Conservation (phyloP, 306 rosid genomes). For the Citrullus amarus region DNA sequence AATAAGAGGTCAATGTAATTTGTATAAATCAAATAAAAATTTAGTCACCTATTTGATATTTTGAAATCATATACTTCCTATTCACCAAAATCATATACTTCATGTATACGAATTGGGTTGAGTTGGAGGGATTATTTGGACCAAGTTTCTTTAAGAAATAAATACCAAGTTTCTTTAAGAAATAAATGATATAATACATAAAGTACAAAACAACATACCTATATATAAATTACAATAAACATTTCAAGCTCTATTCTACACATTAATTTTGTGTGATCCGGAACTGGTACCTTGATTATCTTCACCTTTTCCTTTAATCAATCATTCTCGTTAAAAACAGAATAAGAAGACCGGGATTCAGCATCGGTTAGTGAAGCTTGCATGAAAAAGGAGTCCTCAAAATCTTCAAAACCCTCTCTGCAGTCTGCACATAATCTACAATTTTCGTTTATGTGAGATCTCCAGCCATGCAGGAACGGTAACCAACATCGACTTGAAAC, state of each 20-base stretch:
- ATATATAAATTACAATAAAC: background rate
- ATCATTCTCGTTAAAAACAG: background rate
- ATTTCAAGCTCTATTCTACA: background rate
- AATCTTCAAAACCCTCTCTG: background rate
- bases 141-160: background rate
- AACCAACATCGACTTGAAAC: background rate
- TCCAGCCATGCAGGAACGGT: background rate
- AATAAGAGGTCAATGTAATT: background rate
- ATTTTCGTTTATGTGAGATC: background rate
- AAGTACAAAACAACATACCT: background rate
- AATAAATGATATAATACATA: background rate
- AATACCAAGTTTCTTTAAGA: background rate
- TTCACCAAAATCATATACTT: too few relatives aligned
- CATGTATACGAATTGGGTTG: too few relatives aligned
- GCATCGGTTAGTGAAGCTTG: background rate
- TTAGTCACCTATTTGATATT: background rate
- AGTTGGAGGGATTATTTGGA: too few relatives aligned
- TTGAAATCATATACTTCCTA: too few relatives aligned
- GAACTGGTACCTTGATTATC: background rate
- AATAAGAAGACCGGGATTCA: background rate
- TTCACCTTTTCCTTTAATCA: background rate
- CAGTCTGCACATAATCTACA: background rate
- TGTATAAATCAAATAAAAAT: background rate
- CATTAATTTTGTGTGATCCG: background rate
- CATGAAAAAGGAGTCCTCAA: background rate